Conservation (phyloP, 2,329 filamentous ascomycete species). For the Sporothrix inflata region DNA sequence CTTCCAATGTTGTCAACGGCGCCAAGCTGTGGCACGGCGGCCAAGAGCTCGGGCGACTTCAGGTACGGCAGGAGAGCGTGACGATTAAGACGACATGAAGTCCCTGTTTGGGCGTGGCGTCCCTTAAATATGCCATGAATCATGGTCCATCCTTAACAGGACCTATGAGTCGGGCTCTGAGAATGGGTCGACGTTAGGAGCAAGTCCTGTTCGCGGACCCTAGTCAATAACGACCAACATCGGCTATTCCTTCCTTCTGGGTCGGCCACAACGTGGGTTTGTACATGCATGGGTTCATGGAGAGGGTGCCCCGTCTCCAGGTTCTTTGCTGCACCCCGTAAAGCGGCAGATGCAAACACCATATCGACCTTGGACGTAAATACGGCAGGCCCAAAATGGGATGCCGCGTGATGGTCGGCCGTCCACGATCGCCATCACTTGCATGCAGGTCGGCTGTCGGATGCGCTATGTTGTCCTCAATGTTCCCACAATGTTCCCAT, state of each 20-base stretch:
- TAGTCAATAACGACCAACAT: neutral
- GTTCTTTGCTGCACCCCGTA: neutral
- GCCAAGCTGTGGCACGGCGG: no score
- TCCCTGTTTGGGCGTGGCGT: neutral
- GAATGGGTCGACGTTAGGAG: neutral
- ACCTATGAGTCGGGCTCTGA: neutral
- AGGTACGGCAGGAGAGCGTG: no score
- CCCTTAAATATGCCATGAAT: neutral
- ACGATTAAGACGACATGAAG: no score
- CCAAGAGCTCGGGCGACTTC: no score
- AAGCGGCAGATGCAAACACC: neutral
- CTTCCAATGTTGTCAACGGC: no score
- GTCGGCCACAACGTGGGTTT: neutral
- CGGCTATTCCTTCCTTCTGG: neutral
- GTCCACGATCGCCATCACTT: neutral
- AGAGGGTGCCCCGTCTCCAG: neutral
- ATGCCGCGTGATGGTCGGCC: no score
- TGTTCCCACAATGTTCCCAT: neutral
- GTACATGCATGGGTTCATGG: neutral
- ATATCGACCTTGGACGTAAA: neutral
- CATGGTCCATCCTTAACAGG: neutral
- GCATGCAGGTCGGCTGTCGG: conserved; percentile 1
- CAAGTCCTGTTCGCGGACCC: neutral
- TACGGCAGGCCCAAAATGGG: no score
- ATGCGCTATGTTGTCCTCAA: neutral